These are phyloP conservation scores for Pseudopyrenochaeta lycopersici DNA, from an alignment of 2,329 filamentous ascomycete species.

Conservation along the genomic window DNA sequence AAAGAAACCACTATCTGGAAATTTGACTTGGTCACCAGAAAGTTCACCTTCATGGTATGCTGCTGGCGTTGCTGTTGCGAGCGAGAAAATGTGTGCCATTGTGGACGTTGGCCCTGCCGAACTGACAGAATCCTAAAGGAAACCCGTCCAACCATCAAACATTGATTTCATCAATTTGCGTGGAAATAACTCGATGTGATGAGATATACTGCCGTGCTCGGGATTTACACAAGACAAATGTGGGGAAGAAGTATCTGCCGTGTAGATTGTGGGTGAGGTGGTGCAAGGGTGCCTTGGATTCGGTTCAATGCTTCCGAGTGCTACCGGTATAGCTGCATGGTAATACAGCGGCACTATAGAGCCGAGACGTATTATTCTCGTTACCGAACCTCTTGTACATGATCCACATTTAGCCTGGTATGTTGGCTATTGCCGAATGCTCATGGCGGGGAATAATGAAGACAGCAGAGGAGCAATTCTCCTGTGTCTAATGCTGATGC, in stretches of 20 bases:
- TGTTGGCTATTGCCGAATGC: background rate
- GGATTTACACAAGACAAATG: conserved; percentile 8
- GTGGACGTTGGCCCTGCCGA: background rate
- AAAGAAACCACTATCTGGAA: conserved; percentile 46
- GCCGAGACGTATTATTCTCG: background rate
- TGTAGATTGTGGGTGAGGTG: conserved; percentile 12
- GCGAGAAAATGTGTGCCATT: conserved; percentile 48
- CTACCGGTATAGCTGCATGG: background rate
- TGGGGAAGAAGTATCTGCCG: conserved; percentile 20
- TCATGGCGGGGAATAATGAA: background rate
- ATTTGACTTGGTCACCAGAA: conserved; percentile 40
- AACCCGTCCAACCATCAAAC: background rate
- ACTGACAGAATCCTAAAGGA: background rate
- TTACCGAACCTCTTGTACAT: background rate
- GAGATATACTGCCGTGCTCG: conserved; percentile 11
- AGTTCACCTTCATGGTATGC: conserved; percentile 36
- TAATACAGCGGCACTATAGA: conserved; percentile 1
- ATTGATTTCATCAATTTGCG: background rate
- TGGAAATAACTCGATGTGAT: background rate
- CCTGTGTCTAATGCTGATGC: background rate
- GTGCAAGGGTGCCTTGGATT: conserved; percentile 1
- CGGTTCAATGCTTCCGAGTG: conserved; percentile 18
- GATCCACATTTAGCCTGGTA: background rate
- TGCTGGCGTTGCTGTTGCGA: conserved; percentile 32
- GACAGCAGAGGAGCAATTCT: background rate